Conservation (phyloP, 108 stramenopile species). For the Discostella stelligeroides region DNA sequence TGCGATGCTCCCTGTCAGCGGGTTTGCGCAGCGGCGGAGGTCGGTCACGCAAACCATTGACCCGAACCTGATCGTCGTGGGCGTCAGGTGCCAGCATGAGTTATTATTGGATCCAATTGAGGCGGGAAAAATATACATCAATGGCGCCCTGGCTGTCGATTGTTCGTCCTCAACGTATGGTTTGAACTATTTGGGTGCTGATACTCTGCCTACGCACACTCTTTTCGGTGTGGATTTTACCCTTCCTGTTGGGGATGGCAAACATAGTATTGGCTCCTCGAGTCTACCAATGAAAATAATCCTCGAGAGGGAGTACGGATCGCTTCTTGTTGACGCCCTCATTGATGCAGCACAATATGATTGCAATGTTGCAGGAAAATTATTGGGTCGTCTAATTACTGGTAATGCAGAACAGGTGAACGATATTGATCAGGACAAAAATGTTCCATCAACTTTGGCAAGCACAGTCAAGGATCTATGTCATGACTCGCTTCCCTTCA, state of each 20-base stretch:
- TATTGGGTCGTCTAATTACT: conserved; percentile 62
- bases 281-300: conserved; percentile 51
- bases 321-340: conserved; percentile 57
- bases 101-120: conserved; percentile 66
- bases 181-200: conserved; percentile 51
- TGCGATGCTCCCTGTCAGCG: conserved; percentile 2
- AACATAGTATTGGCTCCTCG: conserved; percentile 43
- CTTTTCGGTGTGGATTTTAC: conserved; percentile 81
- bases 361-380: conserved; percentile 57
- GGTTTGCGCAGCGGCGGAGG: conserved; percentile 29
- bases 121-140: conserved; percentile 71
- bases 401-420: conserved; percentile 50
- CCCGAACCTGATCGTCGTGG: conserved; percentile 50
- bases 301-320: conserved; percentile 44
- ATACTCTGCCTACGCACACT: conserved; percentile 55
- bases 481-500: conserved; percentile 3
- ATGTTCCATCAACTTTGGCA: conserved; percentile 31
- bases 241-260: conserved; percentile 55
- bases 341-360: conserved; percentile 59
- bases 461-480: conserved; percentile 22
- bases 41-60: conserved; percentile 41
- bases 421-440: conserved; percentile 43
- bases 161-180: conserved; percentile 33
- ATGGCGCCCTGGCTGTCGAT: conserved; percentile 67
- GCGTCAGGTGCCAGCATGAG: conserved; percentile 63